Evolutionary conservation across 2,329 filamentous ascomycete species (phyloP), one percentile per base, ranked within the genome.

Genomic region (Dactylonectria macrodidyma): DNA sequence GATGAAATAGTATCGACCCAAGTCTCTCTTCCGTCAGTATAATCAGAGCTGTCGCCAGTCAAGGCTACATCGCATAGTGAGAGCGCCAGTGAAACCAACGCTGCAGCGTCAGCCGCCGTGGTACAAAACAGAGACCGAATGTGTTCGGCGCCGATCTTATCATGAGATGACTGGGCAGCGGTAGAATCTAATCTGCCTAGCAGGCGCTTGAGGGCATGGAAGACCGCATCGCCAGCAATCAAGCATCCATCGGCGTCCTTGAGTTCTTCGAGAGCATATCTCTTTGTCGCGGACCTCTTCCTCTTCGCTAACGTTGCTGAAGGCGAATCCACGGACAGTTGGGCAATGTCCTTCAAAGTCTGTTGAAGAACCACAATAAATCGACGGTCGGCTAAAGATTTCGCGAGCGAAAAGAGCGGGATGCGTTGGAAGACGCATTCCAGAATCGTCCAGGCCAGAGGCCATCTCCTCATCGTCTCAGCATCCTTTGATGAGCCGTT

Each of bases 291-390:
- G 2, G 79, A 76, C 64, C 85, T 82, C 77, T 89, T 89, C 65
- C 85, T 79, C 73, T 87, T 88, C 46, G 83, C 78, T 9, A 75
- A 63, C 7, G 71, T 69, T 3, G 74, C 57, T 33, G 75, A 64
- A 10, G 70, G 58, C 14, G 77, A 72, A 47, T 80, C 76, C n/a
- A 70, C 66, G 10, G 58, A 50, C n/a, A 78, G 77, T 22, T 72
- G 71, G 9, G 85, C 84, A 44, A 88, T 71, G 26, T 94, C 91
- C 55, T 88, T 85, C 55, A 95, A 80, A 0, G 91, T 89, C 73
- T 89, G 87, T 73, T 91, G 89, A 48, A 97, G 78, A 10, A 94
- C 87, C 1, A 82, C 80, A 38, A 93, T 81, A 60, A 97, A 93
- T 52, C 89, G 87, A 64, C 91, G 86, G 65, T 95, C 91, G 24